A percentile compares a stretch with the other conserved stretches of the same genome.
Conservation (phyloP, 148 eudicot genomes). For the Rhododendron vialii region DNA sequence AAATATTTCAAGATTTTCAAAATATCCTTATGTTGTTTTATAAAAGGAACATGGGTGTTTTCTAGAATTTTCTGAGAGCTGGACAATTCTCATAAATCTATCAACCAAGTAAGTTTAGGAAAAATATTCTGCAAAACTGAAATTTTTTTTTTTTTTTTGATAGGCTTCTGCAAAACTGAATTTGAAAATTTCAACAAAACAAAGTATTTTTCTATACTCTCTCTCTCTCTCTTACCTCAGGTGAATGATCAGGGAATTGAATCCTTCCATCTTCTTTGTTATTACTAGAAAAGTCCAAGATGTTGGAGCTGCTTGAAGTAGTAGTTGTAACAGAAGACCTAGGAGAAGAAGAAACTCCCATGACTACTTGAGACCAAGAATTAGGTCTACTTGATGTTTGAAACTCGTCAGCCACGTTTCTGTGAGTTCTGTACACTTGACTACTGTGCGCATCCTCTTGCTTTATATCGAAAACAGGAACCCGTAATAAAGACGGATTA, state of each 20-base stretch:
- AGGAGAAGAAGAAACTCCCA: slow-evolving; percentile 29
- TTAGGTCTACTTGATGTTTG: slow-evolving; percentile 5
- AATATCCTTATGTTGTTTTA: background rate
- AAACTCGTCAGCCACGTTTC: background rate
- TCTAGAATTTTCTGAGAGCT: background rate
- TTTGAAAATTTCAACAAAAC: too few species aligned
- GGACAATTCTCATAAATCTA: background rate
- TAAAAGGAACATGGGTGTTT: background rate
- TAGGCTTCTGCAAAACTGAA: too few species aligned
- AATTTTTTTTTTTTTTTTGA: background rate
- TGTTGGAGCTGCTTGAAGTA: slow-evolving; percentile 25
- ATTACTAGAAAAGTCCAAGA: slow-evolving; percentile 42
- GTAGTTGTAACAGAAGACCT: slow-evolving; percentile 38
- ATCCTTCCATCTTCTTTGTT: slow-evolving; percentile 27
- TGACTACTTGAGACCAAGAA: slow-evolving; percentile 43
- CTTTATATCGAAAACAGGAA: slow-evolving; percentile 19
- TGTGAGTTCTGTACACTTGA: slow-evolving; percentile 1
- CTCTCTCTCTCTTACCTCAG: slow-evolving; percentile 30
- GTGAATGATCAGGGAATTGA: slow-evolving; percentile 44
- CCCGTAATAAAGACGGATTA: slow-evolving; percentile 8
- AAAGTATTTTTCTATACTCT: background rate
- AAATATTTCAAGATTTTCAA: background rate
- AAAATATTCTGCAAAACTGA: background rate
- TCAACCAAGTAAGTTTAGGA: background rate
- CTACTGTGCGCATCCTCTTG: slow-evolving; percentile 15